These are phyloP conservation scores for Colletotrichum liaoningense DNA, from an alignment of 2,329 filamentous ascomycete genomes.

Conservation along the genomic window DNA sequence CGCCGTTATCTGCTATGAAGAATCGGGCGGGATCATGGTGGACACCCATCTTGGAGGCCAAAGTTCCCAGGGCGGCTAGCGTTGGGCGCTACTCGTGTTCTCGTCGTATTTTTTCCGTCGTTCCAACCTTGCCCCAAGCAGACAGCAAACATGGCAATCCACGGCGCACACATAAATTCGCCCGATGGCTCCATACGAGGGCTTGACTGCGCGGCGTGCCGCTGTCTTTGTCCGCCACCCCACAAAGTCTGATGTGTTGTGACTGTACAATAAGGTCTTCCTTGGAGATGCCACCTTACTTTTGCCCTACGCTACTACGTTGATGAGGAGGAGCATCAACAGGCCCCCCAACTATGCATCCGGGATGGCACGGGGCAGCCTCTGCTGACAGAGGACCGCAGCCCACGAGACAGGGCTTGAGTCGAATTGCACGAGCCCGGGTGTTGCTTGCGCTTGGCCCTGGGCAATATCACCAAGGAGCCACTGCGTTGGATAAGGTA, in stretches of 20 bases:
- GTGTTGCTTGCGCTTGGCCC: not conserved
- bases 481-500: not conserved
- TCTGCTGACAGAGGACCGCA: not conserved
- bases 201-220: not conserved
- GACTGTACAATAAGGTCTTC: not conserved
- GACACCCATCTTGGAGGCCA: not conserved
- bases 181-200: not conserved
- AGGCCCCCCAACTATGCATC: not conserved
- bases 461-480: not conserved
- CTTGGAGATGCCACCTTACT: not conserved
- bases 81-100: slow-evolving; percentile 21
- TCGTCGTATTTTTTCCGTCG: not conserved
- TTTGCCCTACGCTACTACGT: not conserved
- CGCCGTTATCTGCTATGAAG: not conserved
- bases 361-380: not conserved
- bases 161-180: not conserved
- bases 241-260: not conserved
- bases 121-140: not conserved
- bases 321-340: not conserved
- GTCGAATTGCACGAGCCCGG: not conserved
- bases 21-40: not conserved
- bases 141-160: not conserved
- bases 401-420: not conserved
- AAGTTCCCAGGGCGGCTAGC: not conserved
- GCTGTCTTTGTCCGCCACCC: not conserved